Base-by-base conservation (phyloP, 2,329 filamentous ascomycete species). In the Cladosporium sp. region DNA sequence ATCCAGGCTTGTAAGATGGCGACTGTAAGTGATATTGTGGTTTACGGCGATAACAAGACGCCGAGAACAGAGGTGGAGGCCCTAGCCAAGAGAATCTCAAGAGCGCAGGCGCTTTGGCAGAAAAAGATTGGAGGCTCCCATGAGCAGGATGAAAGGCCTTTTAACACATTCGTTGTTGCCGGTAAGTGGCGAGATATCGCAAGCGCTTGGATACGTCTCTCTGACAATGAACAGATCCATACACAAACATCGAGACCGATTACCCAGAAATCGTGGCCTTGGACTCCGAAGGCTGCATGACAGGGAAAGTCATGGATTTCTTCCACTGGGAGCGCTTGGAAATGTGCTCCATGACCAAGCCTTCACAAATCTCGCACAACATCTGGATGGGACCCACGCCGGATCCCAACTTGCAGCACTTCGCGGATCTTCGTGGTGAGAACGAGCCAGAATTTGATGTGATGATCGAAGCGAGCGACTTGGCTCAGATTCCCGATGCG, bases 1-100 rank as follows among this genome's bases (percentile, higher is more conserved):
- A 98, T 98, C 47, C 95, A 99, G 78, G 86, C 92, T 0, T 91
- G 91, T 66, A 99, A 99, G 78, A 82, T 92, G 70, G 93, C 93
- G 64, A 87, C 91, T 70, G 86, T 95, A 10, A 97, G 93, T 0
- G 95, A 99, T 76, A 92, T 99, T 69, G 86, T 99, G 49, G 87
- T 99, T 0, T 99, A 99, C 75, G 92, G 92, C 14, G 90, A 94
- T 64, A 86, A 92, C 70, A 80, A 83, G 44, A 84, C 83, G 1
- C 79, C 85, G 30, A 85, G 86, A 55, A 84, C 86, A 63, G 88
- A 89, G 65, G 80, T 96, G 76, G 72, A 91, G 80, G 84, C 87
- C 80, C 75, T 88, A 38, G 88, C 88, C 4, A 82, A 83, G 72
- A 79, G 81, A 47, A 86, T 97, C 62, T 88, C 92, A 1, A 82